Evolutionary conservation across 163 green algal genomes (phyloP).

Genomic region (Chlorella variabilis): DNA sequence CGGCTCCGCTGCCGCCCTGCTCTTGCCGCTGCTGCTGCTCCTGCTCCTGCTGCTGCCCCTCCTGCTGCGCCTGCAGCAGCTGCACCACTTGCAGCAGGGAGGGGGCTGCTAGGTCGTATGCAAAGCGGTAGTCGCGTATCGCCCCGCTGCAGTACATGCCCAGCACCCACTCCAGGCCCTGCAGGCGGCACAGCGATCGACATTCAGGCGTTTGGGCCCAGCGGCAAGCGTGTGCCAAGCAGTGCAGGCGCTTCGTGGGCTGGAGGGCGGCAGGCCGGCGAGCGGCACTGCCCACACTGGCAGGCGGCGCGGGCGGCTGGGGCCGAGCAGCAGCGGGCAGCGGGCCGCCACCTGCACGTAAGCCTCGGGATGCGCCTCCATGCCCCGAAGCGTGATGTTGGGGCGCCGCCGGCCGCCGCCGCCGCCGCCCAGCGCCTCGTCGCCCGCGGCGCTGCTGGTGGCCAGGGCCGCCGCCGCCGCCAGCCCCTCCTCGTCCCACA

Average conservation of each 20-base stretch:
- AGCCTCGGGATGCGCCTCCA: slow-evolving; percentile 8
- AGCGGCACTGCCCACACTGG: too few relatives aligned
- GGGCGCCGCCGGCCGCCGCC: neutral
- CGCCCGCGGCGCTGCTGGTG: neutral
- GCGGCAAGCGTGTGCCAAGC: too few relatives aligned
- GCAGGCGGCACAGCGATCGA: neutral
- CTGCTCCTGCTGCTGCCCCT: neutral
- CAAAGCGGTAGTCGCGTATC: slow-evolving; percentile 72
- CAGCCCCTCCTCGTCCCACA: neutral
- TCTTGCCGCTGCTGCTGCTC: neutral
- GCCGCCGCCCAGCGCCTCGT: neutral
- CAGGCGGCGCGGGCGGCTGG: neutral
- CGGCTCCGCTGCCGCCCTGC: neutral
- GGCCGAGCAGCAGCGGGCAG: neutral
- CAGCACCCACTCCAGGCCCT: slow-evolving; percentile 77
- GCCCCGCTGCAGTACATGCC: slow-evolving; percentile 73
- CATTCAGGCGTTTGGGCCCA: too few relatives aligned
- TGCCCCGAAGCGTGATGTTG: neutral
- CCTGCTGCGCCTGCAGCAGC: neutral
- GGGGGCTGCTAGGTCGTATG: slow-evolving; percentile 45
- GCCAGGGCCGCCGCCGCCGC: slow-evolving; percentile 8
- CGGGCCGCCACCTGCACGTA: slow-evolving; percentile 19
- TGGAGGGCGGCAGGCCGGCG: too few relatives aligned
- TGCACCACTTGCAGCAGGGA: slow-evolving; percentile 22
- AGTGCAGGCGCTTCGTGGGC: too few relatives aligned